Base-by-base conservation (phyloP, 1,139 yeast genomes). In the Hyphopichia pseudoburtonii region DNA sequence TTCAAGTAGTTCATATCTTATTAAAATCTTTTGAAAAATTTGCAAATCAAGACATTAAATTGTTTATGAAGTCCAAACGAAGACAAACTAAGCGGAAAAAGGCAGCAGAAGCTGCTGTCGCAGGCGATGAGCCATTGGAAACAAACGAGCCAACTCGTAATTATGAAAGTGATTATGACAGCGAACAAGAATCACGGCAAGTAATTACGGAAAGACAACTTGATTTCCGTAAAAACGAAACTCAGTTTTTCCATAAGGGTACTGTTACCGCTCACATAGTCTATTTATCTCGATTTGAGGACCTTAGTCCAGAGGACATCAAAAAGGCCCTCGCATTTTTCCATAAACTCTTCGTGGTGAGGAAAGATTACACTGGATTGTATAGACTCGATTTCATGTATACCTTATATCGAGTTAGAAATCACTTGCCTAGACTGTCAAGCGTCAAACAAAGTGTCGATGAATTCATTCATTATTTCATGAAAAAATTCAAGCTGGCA, bases 341-440 rank as follows among this genome's bases (percentile, higher is more conserved):
- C 51, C 89, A 87, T 53, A 68, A 87, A 27, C 60, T 88, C 0
- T 81, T 89, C 48, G 82, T 83, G 36, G 54, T 65, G 0, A 71
- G 80, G 41, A 74, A 80, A 25, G 84, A 82, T 42, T 76, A 74
- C 41, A 79, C 80, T 25, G 73, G 80, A 10, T 65, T 90, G 28
- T 84, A 73, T 52, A 70, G 96, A 33, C 59, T 92, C 27, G 97
- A 92, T 55, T 80, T 92, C 50, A 76, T 92, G 70, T 57, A 58
- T 15, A 43, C 61, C 10, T 44, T 72, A 17, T 63, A 63, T 38
- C 59, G 52, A 32, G 51, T 72, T 28, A 52, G 70, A 26, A 48
- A 48, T 28, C 53, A 48, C 38, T 50, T 70, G 23, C 69, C 76
- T 0, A 43, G 56, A 33, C 46, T 61, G 2, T 59, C 73, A 3